phyloP scores from a whole-genome alignment of 345 rosid genomes.

The Erodium maritimum region DNA sequence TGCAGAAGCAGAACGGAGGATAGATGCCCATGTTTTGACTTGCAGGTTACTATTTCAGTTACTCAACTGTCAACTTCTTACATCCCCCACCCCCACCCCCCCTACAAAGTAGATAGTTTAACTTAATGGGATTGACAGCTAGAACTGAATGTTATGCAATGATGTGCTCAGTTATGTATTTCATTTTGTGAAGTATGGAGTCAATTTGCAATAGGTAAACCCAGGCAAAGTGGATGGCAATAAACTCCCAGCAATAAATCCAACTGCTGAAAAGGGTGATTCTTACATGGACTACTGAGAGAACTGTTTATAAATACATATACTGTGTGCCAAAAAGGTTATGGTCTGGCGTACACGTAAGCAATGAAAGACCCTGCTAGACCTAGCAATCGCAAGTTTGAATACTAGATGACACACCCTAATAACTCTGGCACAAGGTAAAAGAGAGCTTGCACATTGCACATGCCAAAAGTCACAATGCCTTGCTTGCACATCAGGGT shows the following conservation, averaged over 20 bases:
- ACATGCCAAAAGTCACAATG: too few species aligned
- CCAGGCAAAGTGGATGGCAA: background rate
- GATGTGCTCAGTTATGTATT: background rate
- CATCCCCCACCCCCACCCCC: background rate
- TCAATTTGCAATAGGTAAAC: background rate
- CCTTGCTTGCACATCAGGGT: too few species aligned
- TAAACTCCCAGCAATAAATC: background rate
- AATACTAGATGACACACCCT: too few species aligned
- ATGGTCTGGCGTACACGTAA: background rate
- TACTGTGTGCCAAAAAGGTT: background rate
- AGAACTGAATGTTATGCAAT: background rate
- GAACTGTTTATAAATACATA: background rate
- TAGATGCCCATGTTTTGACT: slow-evolving; percentile 43
- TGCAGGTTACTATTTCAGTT: slow-evolving; percentile 47
- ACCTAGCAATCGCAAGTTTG: too few species aligned
- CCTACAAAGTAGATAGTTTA: background rate
- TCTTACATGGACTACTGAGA: background rate
- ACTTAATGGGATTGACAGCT: background rate
- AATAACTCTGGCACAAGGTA: background rate
- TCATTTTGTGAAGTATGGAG: background rate
- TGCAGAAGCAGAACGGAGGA: slow-evolving; percentile 63
- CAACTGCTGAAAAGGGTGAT: background rate
- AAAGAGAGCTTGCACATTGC: too few species aligned
- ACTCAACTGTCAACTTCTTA: background rate
- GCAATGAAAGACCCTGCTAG: background rate